Conservation (phyloP, 2,329 filamentous ascomycete genomes). For the Pseudocercospora cruenta region DNA sequence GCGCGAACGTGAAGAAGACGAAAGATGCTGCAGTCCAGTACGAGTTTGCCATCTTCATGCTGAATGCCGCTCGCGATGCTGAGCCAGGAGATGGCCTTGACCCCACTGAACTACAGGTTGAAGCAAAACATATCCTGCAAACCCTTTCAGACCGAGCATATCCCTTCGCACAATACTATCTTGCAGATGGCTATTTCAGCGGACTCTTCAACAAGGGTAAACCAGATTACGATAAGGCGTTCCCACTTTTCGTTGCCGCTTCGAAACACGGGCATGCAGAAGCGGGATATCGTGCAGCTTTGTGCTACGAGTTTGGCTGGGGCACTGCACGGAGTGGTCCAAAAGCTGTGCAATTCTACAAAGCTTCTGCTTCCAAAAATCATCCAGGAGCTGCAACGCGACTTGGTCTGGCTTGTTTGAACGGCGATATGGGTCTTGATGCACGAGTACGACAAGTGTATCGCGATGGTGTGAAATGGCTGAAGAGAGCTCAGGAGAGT, state of each 20-base stretch:
- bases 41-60: slow-evolving; percentile 93
- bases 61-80: slow-evolving; percentile 83
- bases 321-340: slow-evolving; percentile 85
- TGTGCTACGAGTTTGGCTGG: slow-evolving; percentile 99
- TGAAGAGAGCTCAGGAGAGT: slow-evolving; percentile 88
- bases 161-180: slow-evolving; percentile 96
- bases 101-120: slow-evolving; percentile 71
- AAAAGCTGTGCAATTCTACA: slow-evolving; percentile 92
- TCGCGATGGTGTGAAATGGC: slow-evolving; percentile 91
- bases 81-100: slow-evolving; percentile 46
- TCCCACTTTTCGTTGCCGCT: slow-evolving; percentile 87
- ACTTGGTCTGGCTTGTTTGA: slow-evolving; percentile 85
- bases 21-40: slow-evolving; percentile 89
- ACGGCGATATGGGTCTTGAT: slow-evolving; percentile 77
- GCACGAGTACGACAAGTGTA: slow-evolving; percentile 64
- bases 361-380: slow-evolving; percentile 86
- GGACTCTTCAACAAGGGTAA: slow-evolving; percentile 95
- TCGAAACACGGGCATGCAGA: slow-evolving; percentile 98
- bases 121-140: slow-evolving; percentile 88
- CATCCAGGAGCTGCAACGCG: slow-evolving; percentile 95
- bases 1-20: slow-evolving; percentile 95
- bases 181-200: slow-evolving; percentile 91
- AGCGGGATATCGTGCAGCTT: slow-evolving; percentile 86
- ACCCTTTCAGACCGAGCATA: slow-evolving; percentile 84
- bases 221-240: slow-evolving; percentile 87